These are phyloP conservation scores for Fusarium longipes DNA, from an alignment of 2,329 filamentous ascomycete species.

Conservation along the genomic window DNA sequence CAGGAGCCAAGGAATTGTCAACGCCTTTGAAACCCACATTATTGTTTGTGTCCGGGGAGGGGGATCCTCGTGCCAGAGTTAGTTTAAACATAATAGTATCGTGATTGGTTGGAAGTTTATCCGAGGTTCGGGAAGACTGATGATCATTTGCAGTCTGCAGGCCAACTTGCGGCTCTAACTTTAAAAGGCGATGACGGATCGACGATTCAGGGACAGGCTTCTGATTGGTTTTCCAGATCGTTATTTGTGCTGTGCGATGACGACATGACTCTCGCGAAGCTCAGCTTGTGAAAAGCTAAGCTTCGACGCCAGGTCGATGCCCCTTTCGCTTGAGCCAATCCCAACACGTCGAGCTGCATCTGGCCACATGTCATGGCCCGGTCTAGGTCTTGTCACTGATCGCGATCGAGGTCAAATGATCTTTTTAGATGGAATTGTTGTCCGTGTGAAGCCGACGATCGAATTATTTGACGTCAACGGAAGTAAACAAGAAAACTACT, in stretches of 20 bases:
- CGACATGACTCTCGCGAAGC: constrained; percentile 38
- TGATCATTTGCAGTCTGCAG: constrained; percentile 36
- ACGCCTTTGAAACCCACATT: constrained; percentile 14
- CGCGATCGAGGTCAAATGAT: constrained; percentile 37
- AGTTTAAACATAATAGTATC: neutral
- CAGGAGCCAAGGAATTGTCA: constrained; percentile 22
- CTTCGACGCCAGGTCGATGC: constrained; percentile 12
- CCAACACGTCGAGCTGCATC: constrained; percentile 21
- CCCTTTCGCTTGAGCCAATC: constrained; percentile 31
- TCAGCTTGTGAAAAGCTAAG: constrained; percentile 11
- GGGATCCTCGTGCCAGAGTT: constrained; percentile 4
- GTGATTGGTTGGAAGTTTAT: constrained; percentile 22
- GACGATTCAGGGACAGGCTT: constrained; percentile 14
- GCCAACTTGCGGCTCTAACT: constrained; percentile 26
- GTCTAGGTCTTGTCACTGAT: constrained; percentile 32
- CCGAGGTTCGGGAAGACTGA: constrained; percentile 33
- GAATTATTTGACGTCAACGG: constrained; percentile 27
- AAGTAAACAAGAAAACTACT: constrained; percentile 25
- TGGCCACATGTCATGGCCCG: constrained; percentile 19
- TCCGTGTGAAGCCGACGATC: constrained; percentile 34
- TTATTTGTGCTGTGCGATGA: constrained; percentile 32
- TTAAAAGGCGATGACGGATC: constrained; percentile 10
- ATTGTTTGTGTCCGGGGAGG: constrained; percentile 30
- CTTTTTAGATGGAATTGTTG: constrained; percentile 5
- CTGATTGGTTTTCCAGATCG: constrained; percentile 19